These are phyloP conservation scores for Calonectria pauciramosa DNA, from an alignment of 2,329 filamentous ascomycete species.

Conservation along the genomic window DNA sequence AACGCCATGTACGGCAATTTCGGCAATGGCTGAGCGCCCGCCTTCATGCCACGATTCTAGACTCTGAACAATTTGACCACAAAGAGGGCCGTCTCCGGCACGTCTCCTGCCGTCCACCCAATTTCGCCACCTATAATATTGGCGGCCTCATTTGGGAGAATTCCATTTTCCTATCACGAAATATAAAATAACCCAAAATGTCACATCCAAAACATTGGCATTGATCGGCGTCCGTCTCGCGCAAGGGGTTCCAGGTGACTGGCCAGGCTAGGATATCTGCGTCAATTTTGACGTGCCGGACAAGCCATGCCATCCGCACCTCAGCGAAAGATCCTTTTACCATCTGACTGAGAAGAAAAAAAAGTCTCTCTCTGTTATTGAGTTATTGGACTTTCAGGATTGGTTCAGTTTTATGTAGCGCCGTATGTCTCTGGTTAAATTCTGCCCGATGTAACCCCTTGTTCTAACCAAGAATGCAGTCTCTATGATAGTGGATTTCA, in stretches of 20 bases:
- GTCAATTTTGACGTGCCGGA: neutral
- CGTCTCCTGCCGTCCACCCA: neutral
- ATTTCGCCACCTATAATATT: neutral
- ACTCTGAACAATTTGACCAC: neutral
- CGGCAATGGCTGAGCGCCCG: neutral
- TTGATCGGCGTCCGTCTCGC: neutral
- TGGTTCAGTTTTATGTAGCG: neutral
- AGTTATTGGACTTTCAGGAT: neutral
- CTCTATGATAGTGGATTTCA: neutral
- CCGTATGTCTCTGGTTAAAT: neutral
- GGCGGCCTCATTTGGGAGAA: neutral
- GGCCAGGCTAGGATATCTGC: neutral
- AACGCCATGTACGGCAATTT: constrained; percentile 1
- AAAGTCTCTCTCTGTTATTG: neutral
- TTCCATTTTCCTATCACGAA: neutral
- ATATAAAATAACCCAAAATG: no score
- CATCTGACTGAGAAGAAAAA: neutral
- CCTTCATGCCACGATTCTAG: neutral
- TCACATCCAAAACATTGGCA: neutral
- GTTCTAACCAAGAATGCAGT: neutral
- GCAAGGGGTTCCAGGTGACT: neutral
- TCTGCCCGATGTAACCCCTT: neutral
- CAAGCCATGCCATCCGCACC: neutral
- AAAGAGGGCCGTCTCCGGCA: no score
- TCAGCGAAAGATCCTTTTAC: neutral